Conservation (phyloP, 1,284 basidiomycete genomes). For the Waitea zeae region DNA sequence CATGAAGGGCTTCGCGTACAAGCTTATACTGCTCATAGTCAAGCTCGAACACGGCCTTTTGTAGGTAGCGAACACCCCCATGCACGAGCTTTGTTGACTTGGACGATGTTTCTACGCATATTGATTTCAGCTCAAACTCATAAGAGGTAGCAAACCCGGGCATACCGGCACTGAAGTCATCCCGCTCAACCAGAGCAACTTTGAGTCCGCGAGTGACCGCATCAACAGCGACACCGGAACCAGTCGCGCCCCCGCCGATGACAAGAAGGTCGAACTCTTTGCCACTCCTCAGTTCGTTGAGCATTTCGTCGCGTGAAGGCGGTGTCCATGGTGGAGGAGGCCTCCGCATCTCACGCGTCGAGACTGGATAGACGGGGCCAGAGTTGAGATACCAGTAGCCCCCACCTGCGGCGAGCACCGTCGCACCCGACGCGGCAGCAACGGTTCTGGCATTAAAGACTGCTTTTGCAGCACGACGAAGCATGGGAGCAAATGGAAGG, state of each 20-base stretch:
- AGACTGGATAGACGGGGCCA: constrained; percentile 42
- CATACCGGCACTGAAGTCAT: constrained; percentile 81
- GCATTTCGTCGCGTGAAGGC: constrained; percentile 45
- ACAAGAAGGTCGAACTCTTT: constrained; percentile 70
- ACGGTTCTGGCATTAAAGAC: constrained; percentile 38
- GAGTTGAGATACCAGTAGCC: constrained; percentile 58
- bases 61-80: constrained; percentile 93
- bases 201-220: constrained; percentile 84
- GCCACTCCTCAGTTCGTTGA: constrained; percentile 30
- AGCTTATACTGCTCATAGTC: constrained; percentile 97
- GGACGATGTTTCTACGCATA: constrained; percentile 69
- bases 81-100: constrained; percentile 98
- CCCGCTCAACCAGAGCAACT: constrained; percentile 86
- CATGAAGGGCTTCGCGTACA: constrained; percentile 85
- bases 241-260: constrained; percentile 89
- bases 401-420: constrained; percentile 31
- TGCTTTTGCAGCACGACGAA: constrained; percentile 18
- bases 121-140: background rate
- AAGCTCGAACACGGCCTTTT: constrained; percentile 91
- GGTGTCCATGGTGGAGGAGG: constrained; percentile 66
- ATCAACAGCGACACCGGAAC: constrained; percentile 88
- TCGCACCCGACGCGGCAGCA: constrained; percentile 30
- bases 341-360: constrained; percentile 40
- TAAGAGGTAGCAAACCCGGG: constrained; percentile 2
- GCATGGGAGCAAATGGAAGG: too few species aligned